Conservation (phyloP, 2,329 filamentous ascomycete species). For the Scopulariopsis brevicaulis region DNA sequence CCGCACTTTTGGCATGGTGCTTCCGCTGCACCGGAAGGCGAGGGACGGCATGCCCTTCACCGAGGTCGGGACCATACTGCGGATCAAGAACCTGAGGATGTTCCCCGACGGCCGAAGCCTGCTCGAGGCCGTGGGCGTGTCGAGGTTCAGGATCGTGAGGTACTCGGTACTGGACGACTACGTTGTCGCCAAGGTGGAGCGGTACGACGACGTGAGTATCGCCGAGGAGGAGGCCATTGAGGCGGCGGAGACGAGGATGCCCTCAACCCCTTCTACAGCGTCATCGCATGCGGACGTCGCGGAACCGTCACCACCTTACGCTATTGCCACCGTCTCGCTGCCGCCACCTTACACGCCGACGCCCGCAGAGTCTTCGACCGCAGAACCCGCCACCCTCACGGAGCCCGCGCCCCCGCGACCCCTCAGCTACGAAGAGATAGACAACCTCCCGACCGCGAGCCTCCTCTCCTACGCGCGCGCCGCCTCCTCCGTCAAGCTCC, state of each 20-base stretch:
- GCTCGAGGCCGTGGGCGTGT: constrained; percentile 65
- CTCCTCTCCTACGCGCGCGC: constrained; percentile 53
- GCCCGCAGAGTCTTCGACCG: not conserved
- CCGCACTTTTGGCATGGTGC: constrained; percentile 75
- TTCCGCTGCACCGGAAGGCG: constrained; percentile 37
- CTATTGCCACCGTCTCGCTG: not conserved
- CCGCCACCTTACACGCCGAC: not conserved
- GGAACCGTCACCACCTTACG: not conserved
- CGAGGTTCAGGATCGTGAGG: constrained; percentile 61
- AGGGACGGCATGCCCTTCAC: constrained; percentile 37
- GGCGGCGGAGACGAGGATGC: constrained; percentile 44
- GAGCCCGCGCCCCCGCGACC: not conserved
- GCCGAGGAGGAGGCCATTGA: constrained; percentile 72
- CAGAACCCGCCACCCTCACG: not conserved
- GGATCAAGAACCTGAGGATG: constrained; percentile 62
- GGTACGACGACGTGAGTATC: constrained; percentile 70
- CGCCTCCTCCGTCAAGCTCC: constrained; percentile 60
- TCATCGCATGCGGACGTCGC: not conserved
- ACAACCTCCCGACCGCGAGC: constrained; percentile 54
- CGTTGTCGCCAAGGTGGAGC: constrained; percentile 61
- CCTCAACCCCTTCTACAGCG: not conserved
- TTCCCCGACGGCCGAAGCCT: constrained; percentile 73
- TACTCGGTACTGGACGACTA: constrained; percentile 65
- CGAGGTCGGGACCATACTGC: constrained; percentile 67
- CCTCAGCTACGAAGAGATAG: constrained; percentile 7